Evolutionary conservation across 1,284 basidiomycete species (phyloP).

Genomic region (Tranzscheliella williamsii): DNA sequence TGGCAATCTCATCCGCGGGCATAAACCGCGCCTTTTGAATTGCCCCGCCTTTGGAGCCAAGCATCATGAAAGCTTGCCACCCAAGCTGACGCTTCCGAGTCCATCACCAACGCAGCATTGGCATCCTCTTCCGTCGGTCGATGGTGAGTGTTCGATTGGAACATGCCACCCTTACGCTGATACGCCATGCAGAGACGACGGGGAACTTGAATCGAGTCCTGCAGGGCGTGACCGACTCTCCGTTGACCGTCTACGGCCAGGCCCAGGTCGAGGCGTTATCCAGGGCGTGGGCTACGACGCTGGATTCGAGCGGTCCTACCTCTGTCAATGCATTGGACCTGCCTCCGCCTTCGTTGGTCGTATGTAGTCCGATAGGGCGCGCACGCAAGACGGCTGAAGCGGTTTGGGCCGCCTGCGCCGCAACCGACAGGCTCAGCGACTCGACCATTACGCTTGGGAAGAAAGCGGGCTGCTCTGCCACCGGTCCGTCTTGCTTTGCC

Average conservation of each 20-base stretch:
- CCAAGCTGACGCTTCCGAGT: too few relatives aligned
- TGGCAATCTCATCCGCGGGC: too few relatives aligned
- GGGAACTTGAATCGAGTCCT: slow-evolving; percentile 54
- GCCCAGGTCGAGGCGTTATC: slow-evolving; percentile 45
- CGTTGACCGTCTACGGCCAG: slow-evolving; percentile 40
- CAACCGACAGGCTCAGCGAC: background rate
- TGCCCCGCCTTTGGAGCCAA: background rate
- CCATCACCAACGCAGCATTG: too few relatives aligned
- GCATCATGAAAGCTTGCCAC: too few relatives aligned
- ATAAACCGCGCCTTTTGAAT: too few relatives aligned
- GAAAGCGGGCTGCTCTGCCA: too few relatives aligned
- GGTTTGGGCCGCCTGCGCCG: slow-evolving; percentile 15
- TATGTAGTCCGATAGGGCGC: slow-evolving; percentile 46
- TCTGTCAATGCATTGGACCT: slow-evolving; percentile 5
- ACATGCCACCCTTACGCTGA: slow-evolving; percentile 43
- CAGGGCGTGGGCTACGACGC: slow-evolving; percentile 1
- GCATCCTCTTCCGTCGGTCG: too few relatives aligned
- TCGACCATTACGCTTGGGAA: background rate
- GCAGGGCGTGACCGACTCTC: slow-evolving; percentile 54
- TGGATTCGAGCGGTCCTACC: background rate
- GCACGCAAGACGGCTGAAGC: slow-evolving; percentile 45
- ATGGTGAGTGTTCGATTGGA: too few relatives aligned
- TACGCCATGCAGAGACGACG: slow-evolving; percentile 53
- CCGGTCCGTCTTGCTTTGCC: too few relatives aligned
- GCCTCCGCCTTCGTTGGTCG: slow-evolving; percentile 37